Evolutionary conservation across 208 protist species (phyloP).

Genomic region (Angomonas deanei): DNA sequence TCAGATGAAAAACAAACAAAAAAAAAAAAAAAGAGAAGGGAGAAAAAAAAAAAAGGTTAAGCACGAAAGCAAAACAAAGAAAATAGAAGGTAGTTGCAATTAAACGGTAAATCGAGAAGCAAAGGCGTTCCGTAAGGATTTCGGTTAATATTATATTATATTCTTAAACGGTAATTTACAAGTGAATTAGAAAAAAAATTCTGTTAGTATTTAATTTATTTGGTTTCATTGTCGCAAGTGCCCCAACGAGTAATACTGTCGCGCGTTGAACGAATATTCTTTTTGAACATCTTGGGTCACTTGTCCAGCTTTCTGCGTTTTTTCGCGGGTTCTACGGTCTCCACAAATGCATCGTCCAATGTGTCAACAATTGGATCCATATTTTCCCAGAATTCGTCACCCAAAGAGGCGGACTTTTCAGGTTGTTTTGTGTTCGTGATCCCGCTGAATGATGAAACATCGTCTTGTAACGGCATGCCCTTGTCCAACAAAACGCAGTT

Average conservation of each 20-base stretch:
- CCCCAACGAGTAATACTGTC: too few species aligned
- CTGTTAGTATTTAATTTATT: too few species aligned
- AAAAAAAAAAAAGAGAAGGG: slow-evolving; percentile 2
- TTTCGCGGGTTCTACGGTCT: not conserved
- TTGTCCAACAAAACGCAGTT: slow-evolving; percentile 70
- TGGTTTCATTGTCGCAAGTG: too few species aligned
- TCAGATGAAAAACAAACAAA: not conserved
- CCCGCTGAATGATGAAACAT: slow-evolving; percentile 51
- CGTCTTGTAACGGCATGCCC: slow-evolving; percentile 48
- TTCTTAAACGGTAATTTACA: too few species aligned
- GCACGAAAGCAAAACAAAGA: not conserved
- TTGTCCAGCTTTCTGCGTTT: not conserved
- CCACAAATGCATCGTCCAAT: slow-evolving; percentile 23
- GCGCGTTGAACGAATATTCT: not conserved
- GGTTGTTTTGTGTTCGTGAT: slow-evolving; percentile 68
- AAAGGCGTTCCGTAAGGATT: too few species aligned
- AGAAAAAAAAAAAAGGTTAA: not conserved
- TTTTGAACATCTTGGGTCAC: not conserved
- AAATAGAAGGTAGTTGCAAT: too few species aligned
- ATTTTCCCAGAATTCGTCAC: slow-evolving; percentile 78
- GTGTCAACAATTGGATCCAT: slow-evolving; percentile 83
- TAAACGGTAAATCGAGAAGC: too few species aligned
- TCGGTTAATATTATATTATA: too few species aligned
- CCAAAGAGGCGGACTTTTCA: slow-evolving; percentile 43
- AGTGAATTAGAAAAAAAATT: too few species aligned